A percentile compares a stretch with the other conserved stretches of the same genome.
phyloP scores from a whole-genome alignment of 495 filamentous ascomycete species.

The Aspergillus egyptiacus region DNA sequence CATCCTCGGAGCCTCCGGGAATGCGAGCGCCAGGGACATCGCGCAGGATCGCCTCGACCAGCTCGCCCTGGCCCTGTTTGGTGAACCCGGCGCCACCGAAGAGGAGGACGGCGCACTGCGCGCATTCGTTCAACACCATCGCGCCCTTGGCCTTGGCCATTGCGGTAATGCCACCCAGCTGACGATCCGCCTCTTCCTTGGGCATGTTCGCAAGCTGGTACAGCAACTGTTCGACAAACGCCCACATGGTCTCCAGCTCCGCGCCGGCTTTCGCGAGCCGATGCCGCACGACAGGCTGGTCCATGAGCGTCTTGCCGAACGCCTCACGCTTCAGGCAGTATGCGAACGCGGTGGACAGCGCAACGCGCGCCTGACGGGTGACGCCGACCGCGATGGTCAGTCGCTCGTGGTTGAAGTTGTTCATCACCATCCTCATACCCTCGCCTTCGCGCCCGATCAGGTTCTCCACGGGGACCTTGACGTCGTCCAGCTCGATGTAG shows the following conservation, averaged over 20 bases:
- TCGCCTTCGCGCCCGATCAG: conserved; percentile 63
- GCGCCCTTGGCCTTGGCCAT: conserved; percentile 65
- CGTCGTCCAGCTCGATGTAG: conserved; percentile 70
- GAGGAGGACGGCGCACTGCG: conserved; percentile 58
- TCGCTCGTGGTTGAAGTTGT: conserved; percentile 80
- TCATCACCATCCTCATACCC: conserved; percentile 74
- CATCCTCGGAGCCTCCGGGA: conserved; percentile 70
- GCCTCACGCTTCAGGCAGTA: conserved; percentile 69
- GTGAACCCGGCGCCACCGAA: conserved; percentile 73
- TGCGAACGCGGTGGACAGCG: conserved; percentile 57
- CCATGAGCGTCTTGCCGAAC: conserved; percentile 67
- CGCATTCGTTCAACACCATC: conserved; percentile 65
- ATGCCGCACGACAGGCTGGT: conserved; percentile 68
- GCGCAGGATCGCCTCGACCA: conserved; percentile 63
- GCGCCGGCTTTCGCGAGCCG: conserved; percentile 65
- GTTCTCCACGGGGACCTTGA: conserved; percentile 61
- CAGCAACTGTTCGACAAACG: conserved; percentile 70
- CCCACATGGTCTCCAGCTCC: conserved; percentile 62
- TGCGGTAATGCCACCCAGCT: conserved; percentile 65
- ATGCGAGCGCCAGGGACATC: conserved; percentile 59
- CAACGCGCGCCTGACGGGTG: conserved; percentile 58
- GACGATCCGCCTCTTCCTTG: conserved; percentile 56
- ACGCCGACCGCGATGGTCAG: conserved; percentile 58
- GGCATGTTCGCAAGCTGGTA: conserved; percentile 60
- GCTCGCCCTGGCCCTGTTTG: conserved; percentile 59